Conservation (phyloP, 306 rosid species). For the Acmispon strigosus region DNA sequence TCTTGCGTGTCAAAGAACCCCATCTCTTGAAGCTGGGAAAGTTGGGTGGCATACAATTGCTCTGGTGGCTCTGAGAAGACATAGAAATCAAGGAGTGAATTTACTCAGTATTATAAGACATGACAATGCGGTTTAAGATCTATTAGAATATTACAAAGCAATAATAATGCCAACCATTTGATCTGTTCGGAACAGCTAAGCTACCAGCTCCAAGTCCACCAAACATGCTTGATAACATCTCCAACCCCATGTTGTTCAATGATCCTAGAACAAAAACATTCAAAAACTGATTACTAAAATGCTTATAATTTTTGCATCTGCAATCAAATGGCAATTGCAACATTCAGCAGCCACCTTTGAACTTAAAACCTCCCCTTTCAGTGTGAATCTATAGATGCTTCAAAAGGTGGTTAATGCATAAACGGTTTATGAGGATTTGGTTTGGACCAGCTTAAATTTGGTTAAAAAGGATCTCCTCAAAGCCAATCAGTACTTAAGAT, state of each 20-base stretch:
- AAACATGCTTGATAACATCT: slow-evolving; percentile 74
- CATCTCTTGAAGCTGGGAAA: slow-evolving; percentile 91
- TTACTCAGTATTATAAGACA: background rate
- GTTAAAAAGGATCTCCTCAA: background rate
- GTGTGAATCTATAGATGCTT: background rate
- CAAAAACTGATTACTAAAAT: background rate
- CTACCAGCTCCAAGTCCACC: slow-evolving; percentile 90
- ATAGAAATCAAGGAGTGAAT: background rate
- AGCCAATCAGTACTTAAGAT: background rate
- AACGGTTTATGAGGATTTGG: background rate
- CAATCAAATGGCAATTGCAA: slow-evolving; percentile 8
- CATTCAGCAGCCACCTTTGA: slow-evolving; percentile 5
- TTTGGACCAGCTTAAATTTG: background rate
- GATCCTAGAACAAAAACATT: slow-evolving; percentile 31
- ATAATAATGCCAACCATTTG: slow-evolving; percentile 49
- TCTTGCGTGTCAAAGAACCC: slow-evolving; percentile 89
- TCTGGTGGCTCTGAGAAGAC: slow-evolving; percentile 69
- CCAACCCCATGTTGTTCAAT: slow-evolving; percentile 52
- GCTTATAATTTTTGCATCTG: background rate
- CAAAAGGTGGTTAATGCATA: background rate
- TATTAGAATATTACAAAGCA: slow-evolving; percentile 1
- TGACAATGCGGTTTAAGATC: slow-evolving; percentile 1
- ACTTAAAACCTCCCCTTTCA: background rate
- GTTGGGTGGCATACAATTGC: slow-evolving; percentile 77
- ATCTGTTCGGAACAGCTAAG: slow-evolving; percentile 60